Evolutionary conservation across 164 flowering plant genomes (phyloP), one percentile per base, ranked within the genome.

Genomic region (grape (Vitis vinifera)): DNA sequence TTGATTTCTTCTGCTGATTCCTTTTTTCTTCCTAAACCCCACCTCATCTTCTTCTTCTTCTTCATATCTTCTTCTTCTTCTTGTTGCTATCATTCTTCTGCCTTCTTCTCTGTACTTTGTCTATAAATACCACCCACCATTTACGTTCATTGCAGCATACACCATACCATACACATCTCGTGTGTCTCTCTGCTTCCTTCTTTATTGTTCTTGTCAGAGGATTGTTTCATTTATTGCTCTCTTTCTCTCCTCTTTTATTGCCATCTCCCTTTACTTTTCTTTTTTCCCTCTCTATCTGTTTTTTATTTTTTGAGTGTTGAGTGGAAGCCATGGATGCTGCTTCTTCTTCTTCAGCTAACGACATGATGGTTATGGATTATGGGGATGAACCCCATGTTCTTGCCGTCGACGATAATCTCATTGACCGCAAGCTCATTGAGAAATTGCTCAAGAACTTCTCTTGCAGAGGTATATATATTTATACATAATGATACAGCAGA

Each of bases 381-480:
- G 86, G 73, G 12, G 76, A 79, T 8, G 72, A 82, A 71, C 88
- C 78, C 50, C 97, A 92, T 79, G 91, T 92, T 59, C 77, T 90
- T 23, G 95, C 93, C 10, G 97, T 92, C 29, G 97, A 92, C 77
- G 97, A 92, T 71, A 89, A 72, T 71, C 59, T 86, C 57, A 51
- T 88, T 61, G 96, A 92, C 50, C 84, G 97, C 11, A 87, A 82
- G 73, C 71, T 85, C 55, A 74, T 87, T 12, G 95, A 90, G 75
- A 77, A 49, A 47, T 76, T 92, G 16, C 89, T 92, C 68, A 83
- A 73, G 63, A 87, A 66, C 59, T 88, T 83, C 44, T 76, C 90
- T 62, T 92, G 85, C 79, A 87, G 75, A 88, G 95, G 97, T 88
- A 73, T 23, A 23, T 23, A 73, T 23, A 23, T 23, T 23, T 23